A percentile compares a stretch with the other conserved stretches of the same genome.
phyloP scores from a whole-genome alignment of 192 early-diverging fungal genomes.

The Pilaira anomala region DNA sequence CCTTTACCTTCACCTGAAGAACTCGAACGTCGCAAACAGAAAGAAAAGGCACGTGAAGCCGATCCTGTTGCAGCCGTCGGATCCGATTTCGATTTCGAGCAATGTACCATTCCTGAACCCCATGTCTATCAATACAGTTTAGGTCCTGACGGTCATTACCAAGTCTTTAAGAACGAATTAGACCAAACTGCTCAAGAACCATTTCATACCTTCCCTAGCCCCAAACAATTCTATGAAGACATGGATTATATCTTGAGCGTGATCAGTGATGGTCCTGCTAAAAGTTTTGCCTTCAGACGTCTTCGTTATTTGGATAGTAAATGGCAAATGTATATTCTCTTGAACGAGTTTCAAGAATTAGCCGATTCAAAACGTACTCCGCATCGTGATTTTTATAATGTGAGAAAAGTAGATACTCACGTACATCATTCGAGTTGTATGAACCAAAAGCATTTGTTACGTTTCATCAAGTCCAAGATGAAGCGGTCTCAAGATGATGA shows the following conservation, averaged over 20 bases:
- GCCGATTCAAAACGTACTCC: slow-evolving; percentile 88
- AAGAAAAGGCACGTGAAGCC: slow-evolving; percentile 24
- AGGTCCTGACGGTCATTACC: slow-evolving; percentile 22
- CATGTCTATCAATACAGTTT: slow-evolving; percentile 20
- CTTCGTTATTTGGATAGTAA: slow-evolving; percentile 88
- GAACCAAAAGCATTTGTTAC: slow-evolving; percentile 95
- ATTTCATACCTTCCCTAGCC: background rate
- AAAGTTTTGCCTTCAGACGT: slow-evolving; percentile 87
- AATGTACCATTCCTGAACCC: slow-evolving; percentile 39
- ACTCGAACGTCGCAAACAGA: slow-evolving; percentile 21
- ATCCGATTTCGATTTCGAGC: slow-evolving; percentile 40
- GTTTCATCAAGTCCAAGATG: slow-evolving; percentile 93
- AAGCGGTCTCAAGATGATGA: slow-evolving; percentile 69
- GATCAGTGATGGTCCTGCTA: slow-evolving; percentile 67
- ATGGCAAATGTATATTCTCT: slow-evolving; percentile 88
- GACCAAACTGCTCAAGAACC: background rate
- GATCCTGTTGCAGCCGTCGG: slow-evolving; percentile 39
- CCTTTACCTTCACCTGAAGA: slow-evolving; percentile 26
- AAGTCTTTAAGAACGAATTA: slow-evolving; percentile 12
- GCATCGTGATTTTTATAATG: slow-evolving; percentile 96
- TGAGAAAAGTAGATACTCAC: slow-evolving; percentile 97
- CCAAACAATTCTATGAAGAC: background rate
- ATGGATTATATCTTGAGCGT: background rate
- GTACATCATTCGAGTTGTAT: slow-evolving; percentile 91
- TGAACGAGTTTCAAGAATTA: slow-evolving; percentile 94